These are phyloP conservation scores for Biscogniauxia marginata DNA, from an alignment of 2,329 filamentous ascomycete species.

Conservation along the genomic window DNA sequence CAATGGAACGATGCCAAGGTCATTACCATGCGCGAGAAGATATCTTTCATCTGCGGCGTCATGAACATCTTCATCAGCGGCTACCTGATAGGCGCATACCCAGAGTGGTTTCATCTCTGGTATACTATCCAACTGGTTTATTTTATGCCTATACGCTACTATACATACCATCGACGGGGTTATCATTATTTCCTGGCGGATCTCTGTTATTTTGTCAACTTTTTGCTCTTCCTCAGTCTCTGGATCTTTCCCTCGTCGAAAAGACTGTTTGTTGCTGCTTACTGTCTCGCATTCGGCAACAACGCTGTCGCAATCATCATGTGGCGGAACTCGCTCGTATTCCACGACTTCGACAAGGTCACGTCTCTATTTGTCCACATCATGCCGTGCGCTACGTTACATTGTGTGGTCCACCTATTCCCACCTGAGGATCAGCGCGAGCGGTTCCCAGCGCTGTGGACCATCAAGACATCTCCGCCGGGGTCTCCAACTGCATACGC, in stretches of 20 bases:
- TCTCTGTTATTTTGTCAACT: conserved; percentile 97
- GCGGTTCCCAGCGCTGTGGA: conserved; percentile 82
- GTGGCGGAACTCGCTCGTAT: conserved; percentile 98
- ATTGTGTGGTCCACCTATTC: conserved; percentile 86
- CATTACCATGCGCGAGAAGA: conserved; percentile 87
- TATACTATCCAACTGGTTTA: conserved; percentile 85
- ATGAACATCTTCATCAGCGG: conserved; percentile 97
- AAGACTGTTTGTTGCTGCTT: conserved; percentile 86
- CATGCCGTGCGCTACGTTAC: conserved; percentile 93
- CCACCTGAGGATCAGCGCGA: conserved; percentile 61
- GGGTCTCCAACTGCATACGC: conserved; percentile 79
- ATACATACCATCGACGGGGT: conserved; percentile 84
- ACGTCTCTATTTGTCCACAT: conserved; percentile 99
- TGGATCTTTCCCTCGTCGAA: conserved; percentile 92
- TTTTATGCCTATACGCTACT: conserved; percentile 95
- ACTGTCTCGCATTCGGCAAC: conserved; percentile 91
- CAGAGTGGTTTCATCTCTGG: conserved; percentile 88
- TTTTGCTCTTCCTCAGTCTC: conserved; percentile 76
- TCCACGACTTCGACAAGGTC: conserved; percentile 98
- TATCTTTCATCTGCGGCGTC: conserved; percentile 93
- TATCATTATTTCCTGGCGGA: conserved; percentile 98
- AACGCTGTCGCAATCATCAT: conserved; percentile 97
- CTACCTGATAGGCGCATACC: conserved; percentile 83
- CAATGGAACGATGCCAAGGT: conserved; percentile 88
- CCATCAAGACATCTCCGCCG: conserved; percentile 67